Evolutionary conservation across 139 green algal genomes (phyloP).

Genomic region (Ettlia oleoabundans): DNA sequence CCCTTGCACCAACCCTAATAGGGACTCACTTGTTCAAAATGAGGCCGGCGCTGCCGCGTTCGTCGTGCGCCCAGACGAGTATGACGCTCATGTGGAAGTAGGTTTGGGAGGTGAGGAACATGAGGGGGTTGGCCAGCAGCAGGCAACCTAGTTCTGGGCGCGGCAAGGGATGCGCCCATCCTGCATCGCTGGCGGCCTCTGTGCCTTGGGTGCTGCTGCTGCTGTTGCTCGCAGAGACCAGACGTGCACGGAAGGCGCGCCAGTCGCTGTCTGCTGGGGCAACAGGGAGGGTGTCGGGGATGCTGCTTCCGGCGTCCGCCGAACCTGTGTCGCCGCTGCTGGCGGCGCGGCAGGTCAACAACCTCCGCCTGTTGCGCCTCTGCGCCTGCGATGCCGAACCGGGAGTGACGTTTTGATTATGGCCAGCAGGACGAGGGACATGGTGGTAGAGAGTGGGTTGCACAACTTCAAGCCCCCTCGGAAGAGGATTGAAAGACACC

Average conservation of each 20-base stretch:
- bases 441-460: too few relatives aligned
- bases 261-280: constrained; percentile 45
- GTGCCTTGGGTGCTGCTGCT: neutral
- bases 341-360: neutral
- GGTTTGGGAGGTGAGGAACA: constrained; percentile 68
- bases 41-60: constrained; percentile 66
- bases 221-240: constrained; percentile 29
- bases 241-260: constrained; percentile 50
- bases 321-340: neutral
- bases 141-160: constrained; percentile 81
- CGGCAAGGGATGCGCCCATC: constrained; percentile 81
- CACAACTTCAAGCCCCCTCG: too few relatives aligned
- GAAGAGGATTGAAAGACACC: neutral
- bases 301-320: neutral
- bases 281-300: constrained; percentile 49
- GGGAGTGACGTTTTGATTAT: too few relatives aligned
- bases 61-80: constrained; percentile 75
- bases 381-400: too few relatives aligned
- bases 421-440: too few relatives aligned
- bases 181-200: neutral
- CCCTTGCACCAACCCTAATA: neutral
- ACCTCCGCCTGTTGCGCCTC: neutral
- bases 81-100: constrained; percentile 85
- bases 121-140: constrained; percentile 76
- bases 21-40: constrained; percentile 78